Percentiles rank a stretch among this genome's conserved stretches.
Evolutionary conservation across 164 flowering plant species (phyloP).

Genomic region (Tinospora cordifolia): DNA sequence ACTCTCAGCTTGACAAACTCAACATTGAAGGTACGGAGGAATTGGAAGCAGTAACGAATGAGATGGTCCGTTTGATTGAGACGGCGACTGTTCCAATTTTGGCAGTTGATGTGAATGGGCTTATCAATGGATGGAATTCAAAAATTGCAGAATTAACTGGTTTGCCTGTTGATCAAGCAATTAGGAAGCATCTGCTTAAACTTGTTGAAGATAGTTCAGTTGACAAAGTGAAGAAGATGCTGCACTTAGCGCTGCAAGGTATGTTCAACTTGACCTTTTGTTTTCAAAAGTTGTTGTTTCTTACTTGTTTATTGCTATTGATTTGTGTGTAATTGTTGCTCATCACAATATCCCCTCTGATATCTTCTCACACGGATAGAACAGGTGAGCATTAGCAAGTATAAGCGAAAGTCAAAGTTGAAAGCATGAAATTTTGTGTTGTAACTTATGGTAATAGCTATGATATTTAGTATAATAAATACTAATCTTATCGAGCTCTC

Average conservation of each 20-base stretch:
- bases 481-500: too few species aligned
- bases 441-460: too few species aligned
- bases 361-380: neutral
- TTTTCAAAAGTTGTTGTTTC: neutral
- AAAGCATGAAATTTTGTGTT: neutral
- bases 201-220: constrained; percentile 77
- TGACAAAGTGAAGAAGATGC: constrained; percentile 55
- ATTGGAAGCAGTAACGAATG: constrained; percentile 85
- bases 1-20: constrained; percentile 54
- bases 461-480: too few species aligned
- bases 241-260: constrained; percentile 76
- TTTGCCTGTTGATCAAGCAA: constrained; percentile 65
- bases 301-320: neutral
- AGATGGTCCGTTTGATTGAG: constrained; percentile 91
- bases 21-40: constrained; percentile 75
- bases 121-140: constrained; percentile 88
- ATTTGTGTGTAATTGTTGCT: neutral
- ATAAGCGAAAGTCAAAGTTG: neutral
- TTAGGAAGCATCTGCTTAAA: constrained; percentile 72
- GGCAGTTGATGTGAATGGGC: constrained; percentile 75
- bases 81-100: constrained; percentile 89
- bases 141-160: constrained; percentile 85
- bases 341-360: neutral
- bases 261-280: constrained; percentile 13
- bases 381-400: neutral